Evolutionary conservation across 192 early-diverging fungal species (phyloP).

Genomic region (Backusella tarrabulga): DNA sequence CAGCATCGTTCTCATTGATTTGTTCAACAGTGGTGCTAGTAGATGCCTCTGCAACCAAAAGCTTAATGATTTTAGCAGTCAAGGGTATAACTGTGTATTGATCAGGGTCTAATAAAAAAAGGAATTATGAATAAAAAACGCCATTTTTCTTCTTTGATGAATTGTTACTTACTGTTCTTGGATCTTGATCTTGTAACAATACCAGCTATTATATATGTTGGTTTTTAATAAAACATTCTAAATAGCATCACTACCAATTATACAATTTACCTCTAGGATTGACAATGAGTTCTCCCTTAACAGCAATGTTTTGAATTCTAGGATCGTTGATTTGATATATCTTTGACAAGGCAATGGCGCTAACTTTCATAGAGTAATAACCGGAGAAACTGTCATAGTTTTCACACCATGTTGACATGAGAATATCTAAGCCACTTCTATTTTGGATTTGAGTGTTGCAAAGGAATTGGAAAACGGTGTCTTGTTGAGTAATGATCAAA

Average conservation of each 20-base stretch:
- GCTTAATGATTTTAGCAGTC: constrained; percentile 81
- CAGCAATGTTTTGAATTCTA: constrained; percentile 60
- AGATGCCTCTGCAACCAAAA: constrained; percentile 79
- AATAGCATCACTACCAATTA: not conserved
- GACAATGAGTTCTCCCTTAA: constrained; percentile 81
- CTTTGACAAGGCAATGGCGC: constrained; percentile 75
- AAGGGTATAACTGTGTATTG: constrained; percentile 78
- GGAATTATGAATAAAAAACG: not conserved
- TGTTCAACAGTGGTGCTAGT: constrained; percentile 56
- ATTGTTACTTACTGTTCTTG: constrained; percentile 38
- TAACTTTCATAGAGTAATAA: constrained; percentile 80
- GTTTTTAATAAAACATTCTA: not conserved
- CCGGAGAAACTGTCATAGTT: constrained; percentile 81
- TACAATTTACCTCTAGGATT: constrained; percentile 26
- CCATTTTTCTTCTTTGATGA: not conserved
- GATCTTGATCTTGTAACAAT: constrained; percentile 59
- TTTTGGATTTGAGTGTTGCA: constrained; percentile 53
- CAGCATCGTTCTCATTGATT: constrained; percentile 54
- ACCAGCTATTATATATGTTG: constrained; percentile 14
- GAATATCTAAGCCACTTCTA: constrained; percentile 69
- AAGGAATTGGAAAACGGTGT: constrained; percentile 76
- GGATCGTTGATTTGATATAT: constrained; percentile 68
- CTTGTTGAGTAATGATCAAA: constrained; percentile 65
- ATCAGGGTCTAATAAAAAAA: constrained; percentile 60
- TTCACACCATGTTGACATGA: constrained; percentile 82